phyloP scores from a whole-genome alignment of 2,329 filamentous ascomycete genomes.

The Penicillium sp. region DNA sequence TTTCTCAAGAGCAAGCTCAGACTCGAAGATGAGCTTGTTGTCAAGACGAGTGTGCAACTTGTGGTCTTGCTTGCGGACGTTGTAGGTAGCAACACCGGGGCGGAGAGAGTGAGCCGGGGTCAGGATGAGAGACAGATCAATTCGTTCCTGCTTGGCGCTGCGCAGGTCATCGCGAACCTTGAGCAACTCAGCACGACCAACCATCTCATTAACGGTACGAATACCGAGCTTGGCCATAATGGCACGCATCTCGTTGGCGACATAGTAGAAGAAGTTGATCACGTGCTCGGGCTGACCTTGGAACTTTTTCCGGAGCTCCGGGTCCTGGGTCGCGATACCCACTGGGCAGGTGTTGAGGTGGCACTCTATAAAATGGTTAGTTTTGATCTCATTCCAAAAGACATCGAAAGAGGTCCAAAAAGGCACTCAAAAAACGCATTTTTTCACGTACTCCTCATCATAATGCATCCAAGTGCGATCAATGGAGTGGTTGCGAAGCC shows the following conservation, averaged over 20 bases:
- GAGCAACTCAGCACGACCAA: constrained; percentile 84
- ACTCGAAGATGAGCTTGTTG: constrained; percentile 96
- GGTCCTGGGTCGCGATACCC: constrained; percentile 93
- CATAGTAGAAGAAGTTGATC: constrained; percentile 99
- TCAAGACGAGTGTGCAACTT: constrained; percentile 88
- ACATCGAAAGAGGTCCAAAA: not conserved
- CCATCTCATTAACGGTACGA: constrained; percentile 97
- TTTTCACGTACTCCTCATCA: constrained; percentile 51
- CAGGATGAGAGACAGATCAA: constrained; percentile 88
- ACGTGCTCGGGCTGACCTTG: constrained; percentile 90
- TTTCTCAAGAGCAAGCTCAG: constrained; percentile 91
- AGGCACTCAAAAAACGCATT: not conserved
- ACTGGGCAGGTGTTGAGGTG: constrained; percentile 78
- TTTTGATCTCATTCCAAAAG: not conserved
- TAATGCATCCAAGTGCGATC: constrained; percentile 95
- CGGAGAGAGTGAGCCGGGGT: constrained; percentile 95
- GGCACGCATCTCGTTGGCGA: constrained; percentile 91
- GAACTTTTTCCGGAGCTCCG: constrained; percentile 93
- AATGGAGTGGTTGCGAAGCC: constrained; percentile 93
- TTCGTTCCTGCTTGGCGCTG: constrained; percentile 86
- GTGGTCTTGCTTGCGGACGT: constrained; percentile 96
- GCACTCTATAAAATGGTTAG: constrained; percentile 25
- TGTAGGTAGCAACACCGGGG: constrained; percentile 93
- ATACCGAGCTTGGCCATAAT: constrained; percentile 97
- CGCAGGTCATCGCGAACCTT: constrained; percentile 86